Conservation (phyloP, 495 filamentous ascomycete genomes). For the Penicillium robsamsonii region DNA sequence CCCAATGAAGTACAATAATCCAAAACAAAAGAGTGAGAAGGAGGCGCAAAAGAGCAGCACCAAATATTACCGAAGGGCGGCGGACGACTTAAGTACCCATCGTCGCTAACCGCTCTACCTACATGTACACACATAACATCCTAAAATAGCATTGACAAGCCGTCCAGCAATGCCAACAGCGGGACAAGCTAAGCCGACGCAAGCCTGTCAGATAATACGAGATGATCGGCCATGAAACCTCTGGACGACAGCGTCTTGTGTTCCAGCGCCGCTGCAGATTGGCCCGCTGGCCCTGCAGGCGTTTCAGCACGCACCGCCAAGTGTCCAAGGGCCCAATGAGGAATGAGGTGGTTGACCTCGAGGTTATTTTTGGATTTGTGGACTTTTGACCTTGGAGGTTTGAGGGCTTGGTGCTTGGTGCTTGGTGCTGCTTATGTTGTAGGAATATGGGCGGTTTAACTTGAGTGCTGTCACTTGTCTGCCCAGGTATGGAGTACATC, state of each 20-base stretch:
- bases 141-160: conserved; percentile 10
- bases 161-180: conserved; percentile 5
- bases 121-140: neutral
- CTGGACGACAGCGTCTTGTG: neutral
- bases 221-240: conserved; percentile 2
- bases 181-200: neutral
- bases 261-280: conserved; percentile 8
- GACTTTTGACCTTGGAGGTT: neutral
- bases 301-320: conserved; percentile 29
- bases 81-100: neutral
- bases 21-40: neutral
- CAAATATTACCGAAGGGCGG: neutral
- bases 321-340: conserved; percentile 8
- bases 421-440: neutral
- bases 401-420: neutral
- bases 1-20: neutral
- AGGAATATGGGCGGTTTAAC: neutral
- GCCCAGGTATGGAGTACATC: no score
- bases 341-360: neutral
- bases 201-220: conserved; percentile 7
- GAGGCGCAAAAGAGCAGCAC: no score
- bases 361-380: conserved; percentile 18
- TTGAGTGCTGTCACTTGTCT: no score
- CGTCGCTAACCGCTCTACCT: neutral
- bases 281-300: neutral